Conservation (phyloP, 1,284 basidiomycete genomes). For the Puccinia polysora region DNA sequence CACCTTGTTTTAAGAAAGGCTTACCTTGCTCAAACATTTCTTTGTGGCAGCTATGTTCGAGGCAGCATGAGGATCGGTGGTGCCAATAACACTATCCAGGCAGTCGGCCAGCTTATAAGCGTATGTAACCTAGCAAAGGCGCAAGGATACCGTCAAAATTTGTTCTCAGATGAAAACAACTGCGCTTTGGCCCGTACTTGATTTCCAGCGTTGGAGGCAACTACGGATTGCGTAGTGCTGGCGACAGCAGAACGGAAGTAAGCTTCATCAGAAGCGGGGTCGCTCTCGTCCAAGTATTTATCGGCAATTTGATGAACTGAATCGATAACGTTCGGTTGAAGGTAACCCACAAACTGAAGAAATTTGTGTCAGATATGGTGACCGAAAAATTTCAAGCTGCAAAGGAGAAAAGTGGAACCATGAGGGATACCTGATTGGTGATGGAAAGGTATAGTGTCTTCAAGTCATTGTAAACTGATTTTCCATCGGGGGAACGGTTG, state of each 20-base stretch:
- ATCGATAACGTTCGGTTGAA: slow-evolving; percentile 36
- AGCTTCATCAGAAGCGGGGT: slow-evolving; percentile 9
- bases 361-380: not conserved
- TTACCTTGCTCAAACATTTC: slow-evolving; percentile 25
- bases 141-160: not conserved
- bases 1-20: not conserved
- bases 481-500: not conserved
- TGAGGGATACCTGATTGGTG: slow-evolving; percentile 29
- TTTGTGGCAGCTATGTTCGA: slow-evolving; percentile 26
- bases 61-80: slow-evolving; percentile 28
- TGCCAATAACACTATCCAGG: slow-evolving; percentile 32
- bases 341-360: slow-evolving; percentile 39
- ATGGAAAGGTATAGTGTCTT: slow-evolving; percentile 39
- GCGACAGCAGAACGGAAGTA: slow-evolving; percentile 27
- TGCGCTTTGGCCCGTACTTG: too few species aligned
- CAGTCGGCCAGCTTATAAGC: slow-evolving; percentile 33
- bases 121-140: slow-evolving; percentile 22
- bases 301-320: slow-evolving; percentile 39
- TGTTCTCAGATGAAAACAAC: too few species aligned
- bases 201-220: slow-evolving; percentile 37
- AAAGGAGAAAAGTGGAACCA: not conserved
- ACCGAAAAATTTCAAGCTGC: not conserved
- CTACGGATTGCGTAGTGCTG: slow-evolving; percentile 29
- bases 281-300: slow-evolving; percentile 15
- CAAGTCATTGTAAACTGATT: slow-evolving; percentile 38